Base-by-base conservation (phyloP, 106 monocot species). In the Gastrodia elata region DNA sequence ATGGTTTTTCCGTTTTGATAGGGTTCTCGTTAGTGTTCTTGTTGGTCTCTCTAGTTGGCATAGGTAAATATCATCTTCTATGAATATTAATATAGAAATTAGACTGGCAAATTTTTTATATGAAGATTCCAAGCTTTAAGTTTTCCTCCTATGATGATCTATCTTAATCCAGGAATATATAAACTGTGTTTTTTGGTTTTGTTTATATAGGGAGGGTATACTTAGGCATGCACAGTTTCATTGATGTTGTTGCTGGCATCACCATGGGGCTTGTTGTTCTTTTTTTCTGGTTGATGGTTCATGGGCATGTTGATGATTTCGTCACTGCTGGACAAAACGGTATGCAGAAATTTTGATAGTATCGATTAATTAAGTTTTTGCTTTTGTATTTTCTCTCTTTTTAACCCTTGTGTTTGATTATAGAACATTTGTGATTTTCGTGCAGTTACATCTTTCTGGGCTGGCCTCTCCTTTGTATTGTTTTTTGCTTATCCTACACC, bases 161-260 rank as follows among this genome's bases (percentile, higher is more conserved):
- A 14, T 1, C 32, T 20, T 38, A 37, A n/a, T n/a, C n/a, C n/a
- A n/a, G n/a, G n/a, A n/a, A n/a, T n/a, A n/a, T 71, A 74, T 11
- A 10, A 68, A 27, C 2, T 33, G n/a, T n/a, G n/a, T n/a, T n/a
- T n/a, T n/a, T n/a, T n/a, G n/a, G n/a, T 32, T 71, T 75, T 72
- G 39, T 49, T 37, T 71, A 75, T 35, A 70, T 57, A 99, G 98
- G 81, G 65, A 88, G 98, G 73, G 74, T 99, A 71, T 99, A 99
- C 74, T 72, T 99, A 33, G 98, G 98, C 25, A 99, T 99, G 98
- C 98, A 99, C 75, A 93, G 98, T 71, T 72, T 93, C 57, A 82
- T 84, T 58, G 98, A 99, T 89, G 88, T 99, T 73, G 36, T 71
- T 26, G 93, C 87, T 42, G 98, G 98, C 73, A 80, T 93, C 55